Base-by-base conservation (phyloP, 345 rosid genomes). In the Arabis hirsuta region DNA sequence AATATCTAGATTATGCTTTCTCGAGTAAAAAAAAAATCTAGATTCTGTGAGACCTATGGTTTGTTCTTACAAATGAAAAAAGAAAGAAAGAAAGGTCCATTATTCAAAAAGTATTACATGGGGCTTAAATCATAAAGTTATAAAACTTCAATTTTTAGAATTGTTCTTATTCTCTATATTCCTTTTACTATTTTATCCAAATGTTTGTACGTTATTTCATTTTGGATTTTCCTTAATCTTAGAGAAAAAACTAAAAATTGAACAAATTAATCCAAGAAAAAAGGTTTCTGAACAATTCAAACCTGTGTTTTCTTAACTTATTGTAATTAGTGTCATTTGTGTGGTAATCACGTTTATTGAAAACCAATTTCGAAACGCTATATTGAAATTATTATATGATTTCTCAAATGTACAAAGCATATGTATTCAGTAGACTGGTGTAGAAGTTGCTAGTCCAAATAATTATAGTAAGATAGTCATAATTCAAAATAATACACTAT, bases 21-120 rank as follows among this genome's bases (percentile, higher is more conserved):
- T n/a, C n/a, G n/a, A n/a, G n/a, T n/a, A n/a, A n/a, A n/a, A n/a
- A n/a, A n/a, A n/a, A n/a, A n/a, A 22, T 58, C 74, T 71, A 50
- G 67, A 71, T 71, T 55, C 64, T 65, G 71, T 65, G 71, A 65
- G 66, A 65, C 77, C 66, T 73, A 73, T 45, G 77, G 38, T 39
- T 65, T 65, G 51, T 73, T 65, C 50, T 73, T 73, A 44, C 29
- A 27, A 50, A 27, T 26, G 5, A 47, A 38, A 45, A 10, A 60
- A 39, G 2, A 51, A 50, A 36, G 24, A 48, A 47, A 47, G 61
- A 50, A 42, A 31, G 46, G 62, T 58, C 27, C 32, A 57, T 50
- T 29, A 20, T 41, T 47, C 48, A 65, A 48, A 72, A 72, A 50
- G 46, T 19, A 65, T 38, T 47, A 44, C 31, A 74, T 52, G 67